Evolutionary conservation across 768 basidiomycete species (phyloP).

Genomic region (Suillus cothurnatus): DNA sequence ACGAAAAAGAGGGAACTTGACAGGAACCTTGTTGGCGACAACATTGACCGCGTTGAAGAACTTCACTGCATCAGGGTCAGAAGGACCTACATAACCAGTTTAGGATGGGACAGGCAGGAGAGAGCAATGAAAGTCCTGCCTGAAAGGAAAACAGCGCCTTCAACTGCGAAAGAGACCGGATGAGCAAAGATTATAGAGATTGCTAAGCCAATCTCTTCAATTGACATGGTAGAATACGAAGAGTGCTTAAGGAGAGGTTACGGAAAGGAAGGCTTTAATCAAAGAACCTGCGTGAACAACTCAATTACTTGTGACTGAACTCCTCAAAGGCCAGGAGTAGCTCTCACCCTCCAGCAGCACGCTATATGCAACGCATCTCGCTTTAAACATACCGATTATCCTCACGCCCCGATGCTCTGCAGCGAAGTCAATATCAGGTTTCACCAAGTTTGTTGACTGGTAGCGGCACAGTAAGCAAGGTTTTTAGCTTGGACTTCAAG

Average conservation of each 20-base stretch:
- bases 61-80: slow-evolving; percentile 40
- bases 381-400: slow-evolving; percentile 48
- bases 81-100: slow-evolving; percentile 38
- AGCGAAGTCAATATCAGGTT: slow-evolving; percentile 54
- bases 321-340: not conserved
- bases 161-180: slow-evolving; percentile 46
- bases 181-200: slow-evolving; percentile 48
- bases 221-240: slow-evolving; percentile 36
- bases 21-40: slow-evolving; percentile 36
- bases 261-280: slow-evolving; percentile 53
- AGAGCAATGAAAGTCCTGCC: slow-evolving; percentile 31
- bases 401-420: slow-evolving; percentile 48
- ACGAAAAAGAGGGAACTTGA: slow-evolving; percentile 36
- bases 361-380: slow-evolving; percentile 45
- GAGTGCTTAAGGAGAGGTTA: slow-evolving; percentile 49
- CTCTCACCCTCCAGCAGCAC: slow-evolving; percentile 51
- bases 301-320: not conserved
- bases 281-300: slow-evolving; percentile 39
- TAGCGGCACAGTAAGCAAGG: slow-evolving; percentile 49
- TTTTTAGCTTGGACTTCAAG: slow-evolving; percentile 50
- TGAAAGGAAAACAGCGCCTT: slow-evolving; percentile 53
- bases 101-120: not conserved
- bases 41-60: slow-evolving; percentile 46
- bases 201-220: slow-evolving; percentile 47
- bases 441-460: slow-evolving; percentile 55